These are phyloP conservation scores for Clarireedia homoeocarpa DNA, from an alignment of 2,329 filamentous ascomycete species.

Conservation along the genomic window DNA sequence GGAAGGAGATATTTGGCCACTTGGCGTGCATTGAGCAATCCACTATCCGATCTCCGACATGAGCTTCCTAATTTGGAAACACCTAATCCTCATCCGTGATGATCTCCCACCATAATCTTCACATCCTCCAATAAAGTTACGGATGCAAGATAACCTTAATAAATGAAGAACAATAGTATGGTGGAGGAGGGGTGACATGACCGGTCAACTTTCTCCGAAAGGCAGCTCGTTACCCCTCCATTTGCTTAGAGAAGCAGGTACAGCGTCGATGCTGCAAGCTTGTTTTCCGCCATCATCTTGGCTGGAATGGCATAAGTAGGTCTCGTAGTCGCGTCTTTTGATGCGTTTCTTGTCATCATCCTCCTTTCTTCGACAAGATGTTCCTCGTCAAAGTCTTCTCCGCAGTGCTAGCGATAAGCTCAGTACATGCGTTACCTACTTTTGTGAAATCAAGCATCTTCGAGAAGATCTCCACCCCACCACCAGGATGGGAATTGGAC, in stretches of 20 bases:
- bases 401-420: slow-evolving; percentile 2
- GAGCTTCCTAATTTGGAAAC: slow-evolving; percentile 5
- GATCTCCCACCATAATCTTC: neutral
- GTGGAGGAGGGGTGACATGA: neutral
- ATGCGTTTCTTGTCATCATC: neutral
- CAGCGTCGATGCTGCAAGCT: slow-evolving; percentile 1
- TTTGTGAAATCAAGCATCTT: slow-evolving; percentile 16
- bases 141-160: slow-evolving; percentile 4
- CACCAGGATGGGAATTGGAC: slow-evolving; percentile 22
- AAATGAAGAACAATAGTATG: neutral
- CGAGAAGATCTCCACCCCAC: slow-evolving; percentile 21
- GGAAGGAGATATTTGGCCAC: slow-evolving; percentile 1
- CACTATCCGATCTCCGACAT: neutral
- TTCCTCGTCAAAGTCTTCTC: slow-evolving; percentile 6
- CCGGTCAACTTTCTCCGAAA: neutral
- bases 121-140: neutral
- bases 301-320: slow-evolving; percentile 8
- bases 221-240: slow-evolving; percentile 1
- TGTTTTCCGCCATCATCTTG: slow-evolving; percentile 3
- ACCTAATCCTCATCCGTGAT: neutral
- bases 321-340: neutral
- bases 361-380: slow-evolving; percentile 7
- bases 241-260: slow-evolving; percentile 9
- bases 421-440: slow-evolving; percentile 7
- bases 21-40: neutral